Evolutionary conservation across 139 green algal genomes (phyloP).

Genomic region (Tetradesmus lagerheimii): DNA sequence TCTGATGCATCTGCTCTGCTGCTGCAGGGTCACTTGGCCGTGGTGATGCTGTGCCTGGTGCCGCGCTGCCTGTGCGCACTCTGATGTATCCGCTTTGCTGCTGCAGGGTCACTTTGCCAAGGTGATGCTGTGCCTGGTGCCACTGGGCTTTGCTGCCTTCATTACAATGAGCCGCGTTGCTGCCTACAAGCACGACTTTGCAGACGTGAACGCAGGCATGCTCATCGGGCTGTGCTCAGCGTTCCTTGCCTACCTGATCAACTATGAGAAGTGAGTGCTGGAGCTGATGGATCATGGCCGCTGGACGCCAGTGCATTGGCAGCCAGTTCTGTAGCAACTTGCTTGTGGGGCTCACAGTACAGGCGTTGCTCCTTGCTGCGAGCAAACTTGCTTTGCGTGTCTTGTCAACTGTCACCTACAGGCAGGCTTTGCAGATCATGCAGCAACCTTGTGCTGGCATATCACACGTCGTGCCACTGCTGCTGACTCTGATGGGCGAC

Average conservation of each 20-base stretch:
- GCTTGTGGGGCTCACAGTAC: too few species aligned
- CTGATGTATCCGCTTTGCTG: not conserved
- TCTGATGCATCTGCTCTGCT: constrained; percentile 23
- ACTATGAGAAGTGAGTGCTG: constrained; percentile 44
- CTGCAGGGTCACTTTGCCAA: constrained; percentile 61
- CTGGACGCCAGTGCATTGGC: not conserved
- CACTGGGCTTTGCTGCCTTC: constrained; percentile 57
- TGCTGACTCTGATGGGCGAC: too few species aligned
- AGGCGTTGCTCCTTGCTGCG: too few species aligned
- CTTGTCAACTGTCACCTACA: too few species aligned
- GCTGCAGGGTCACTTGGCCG: not conserved
- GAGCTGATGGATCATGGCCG: not conserved
- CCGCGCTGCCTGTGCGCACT: not conserved
- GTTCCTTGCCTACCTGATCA: constrained; percentile 35
- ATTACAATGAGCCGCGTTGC: constrained; percentile 58
- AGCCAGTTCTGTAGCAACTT: too few species aligned
- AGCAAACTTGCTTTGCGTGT: too few species aligned
- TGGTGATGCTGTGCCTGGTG: not conserved
- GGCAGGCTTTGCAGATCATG: too few species aligned
- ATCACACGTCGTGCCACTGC: too few species aligned
- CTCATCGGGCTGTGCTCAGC: constrained; percentile 35
- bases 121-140: constrained; percentile 49
- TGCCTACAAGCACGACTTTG: constrained; percentile 60
- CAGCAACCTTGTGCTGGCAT: too few species aligned
- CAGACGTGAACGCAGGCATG: constrained; percentile 39